Percentiles rank a stretch among this genome's conserved stretches.
phyloP scores from a whole-genome alignment of 768 basidiomycete species.

The Neoboletus brunneissimus region DNA sequence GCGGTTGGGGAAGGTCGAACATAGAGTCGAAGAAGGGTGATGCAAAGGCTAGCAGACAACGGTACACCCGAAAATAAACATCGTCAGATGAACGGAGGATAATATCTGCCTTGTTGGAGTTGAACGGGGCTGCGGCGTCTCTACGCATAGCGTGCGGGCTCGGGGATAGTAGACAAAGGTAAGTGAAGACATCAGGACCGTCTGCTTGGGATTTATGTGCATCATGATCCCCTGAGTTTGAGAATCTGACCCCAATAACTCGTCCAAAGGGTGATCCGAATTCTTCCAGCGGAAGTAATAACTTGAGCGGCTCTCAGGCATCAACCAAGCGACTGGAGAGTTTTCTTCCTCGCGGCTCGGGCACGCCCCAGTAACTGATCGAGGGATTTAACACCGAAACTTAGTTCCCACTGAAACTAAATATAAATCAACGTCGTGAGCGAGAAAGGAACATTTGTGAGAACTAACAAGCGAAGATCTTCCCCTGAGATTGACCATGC shows the following conservation, averaged over 20 bases:
- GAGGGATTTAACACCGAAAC: not conserved
- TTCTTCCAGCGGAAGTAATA: not conserved
- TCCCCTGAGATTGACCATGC: not conserved
- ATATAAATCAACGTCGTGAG: not conserved
- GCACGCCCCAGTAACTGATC: not conserved
- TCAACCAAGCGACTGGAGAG: not conserved
- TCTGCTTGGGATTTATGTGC: constrained; percentile 13
- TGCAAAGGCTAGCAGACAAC: constrained; percentile 26
- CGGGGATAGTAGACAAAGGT: not conserved
- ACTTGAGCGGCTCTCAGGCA: constrained; percentile 7
- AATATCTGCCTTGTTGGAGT: constrained; percentile 47
- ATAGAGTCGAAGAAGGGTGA: constrained; percentile 33
- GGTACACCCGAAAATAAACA: constrained; percentile 23
- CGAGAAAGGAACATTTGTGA: not conserved
- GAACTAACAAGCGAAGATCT: not conserved
- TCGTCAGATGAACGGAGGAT: constrained; percentile 51
- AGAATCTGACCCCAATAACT: not conserved
- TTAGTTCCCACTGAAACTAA: constrained; percentile 5
- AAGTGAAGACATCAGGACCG: not conserved
- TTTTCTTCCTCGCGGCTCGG: not conserved
- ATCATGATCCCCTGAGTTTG: not conserved
- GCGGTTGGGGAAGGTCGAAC: constrained; percentile 31
- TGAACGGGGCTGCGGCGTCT: constrained; percentile 40
- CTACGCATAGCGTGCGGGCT: constrained; percentile 13
- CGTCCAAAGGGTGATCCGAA: not conserved